These are phyloP conservation scores for Helianthus tuberosus DNA, from an alignment of 129 eudicot genomes.

Conservation along the genomic window DNA sequence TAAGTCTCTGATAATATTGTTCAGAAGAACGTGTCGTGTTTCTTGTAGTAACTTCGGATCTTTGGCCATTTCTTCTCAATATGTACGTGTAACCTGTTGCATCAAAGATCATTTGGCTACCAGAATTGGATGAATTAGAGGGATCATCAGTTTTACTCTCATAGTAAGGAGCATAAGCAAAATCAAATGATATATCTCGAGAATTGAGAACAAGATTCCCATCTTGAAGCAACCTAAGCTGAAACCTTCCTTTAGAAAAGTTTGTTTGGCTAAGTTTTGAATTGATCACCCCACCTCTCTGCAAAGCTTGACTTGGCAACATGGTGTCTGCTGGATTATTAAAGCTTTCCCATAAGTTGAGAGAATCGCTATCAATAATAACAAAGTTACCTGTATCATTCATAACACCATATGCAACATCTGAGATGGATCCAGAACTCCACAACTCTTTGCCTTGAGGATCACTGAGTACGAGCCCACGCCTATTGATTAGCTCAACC, in stretches of 20 bases:
- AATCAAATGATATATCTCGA: slow-evolving; percentile 12
- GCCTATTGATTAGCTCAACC: slow-evolving; percentile 24
- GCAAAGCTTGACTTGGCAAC: slow-evolving; percentile 59
- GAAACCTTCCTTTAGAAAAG: slow-evolving; percentile 57
- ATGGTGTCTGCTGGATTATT: slow-evolving; percentile 53
- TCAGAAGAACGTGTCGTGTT: background rate
- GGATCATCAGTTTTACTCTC: slow-evolving; percentile 24
- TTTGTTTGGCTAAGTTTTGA: slow-evolving; percentile 41
- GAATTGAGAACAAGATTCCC: slow-evolving; percentile 60
- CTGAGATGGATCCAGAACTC: slow-evolving; percentile 15
- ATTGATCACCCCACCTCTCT: slow-evolving; percentile 25
- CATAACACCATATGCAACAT: slow-evolving; percentile 39
- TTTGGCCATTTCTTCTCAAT: slow-evolving; percentile 36
- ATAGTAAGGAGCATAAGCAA: slow-evolving; percentile 34
- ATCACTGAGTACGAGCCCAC: slow-evolving; percentile 50
- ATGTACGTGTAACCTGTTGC: slow-evolving; percentile 42
- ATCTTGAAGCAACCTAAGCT: slow-evolving; percentile 28
- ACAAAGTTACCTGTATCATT: slow-evolving; percentile 64
- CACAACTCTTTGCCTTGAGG: slow-evolving; percentile 45
- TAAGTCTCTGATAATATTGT: slow-evolving; percentile 50
- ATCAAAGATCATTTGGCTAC: slow-evolving; percentile 33
- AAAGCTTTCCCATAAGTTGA: slow-evolving; percentile 57
- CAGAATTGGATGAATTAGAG: slow-evolving; percentile 23
- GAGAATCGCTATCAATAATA: slow-evolving; percentile 29
- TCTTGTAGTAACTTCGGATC: slow-evolving; percentile 18